Evolutionary conservation across 2,329 filamentous ascomycete species (phyloP).

Genomic region (Fusarium secorum): DNA sequence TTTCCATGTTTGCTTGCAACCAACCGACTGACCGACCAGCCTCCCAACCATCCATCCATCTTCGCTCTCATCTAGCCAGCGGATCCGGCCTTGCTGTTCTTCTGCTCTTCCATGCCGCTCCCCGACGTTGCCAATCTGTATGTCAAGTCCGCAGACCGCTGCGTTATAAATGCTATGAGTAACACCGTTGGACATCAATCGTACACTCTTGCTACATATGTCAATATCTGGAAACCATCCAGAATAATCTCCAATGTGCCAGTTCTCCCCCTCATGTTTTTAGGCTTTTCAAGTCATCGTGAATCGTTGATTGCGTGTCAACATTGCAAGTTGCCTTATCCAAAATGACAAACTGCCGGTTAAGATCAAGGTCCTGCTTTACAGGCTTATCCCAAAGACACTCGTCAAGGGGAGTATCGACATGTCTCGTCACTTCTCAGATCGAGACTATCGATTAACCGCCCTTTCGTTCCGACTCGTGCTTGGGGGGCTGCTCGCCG

Average conservation of each 20-base stretch:
- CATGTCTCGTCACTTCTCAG: constrained; percentile 29
- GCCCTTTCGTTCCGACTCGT: constrained; percentile 69
- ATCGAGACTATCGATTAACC: constrained; percentile 51
- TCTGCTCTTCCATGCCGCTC: constrained; percentile 20
- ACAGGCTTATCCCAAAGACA: background rate
- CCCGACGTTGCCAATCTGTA: constrained; percentile 37
- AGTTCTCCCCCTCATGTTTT: constrained; percentile 14
- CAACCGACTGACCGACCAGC: constrained; percentile 13
- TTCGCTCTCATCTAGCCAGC: constrained; percentile 3
- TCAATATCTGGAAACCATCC: constrained; percentile 34
- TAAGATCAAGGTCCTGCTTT: constrained; percentile 14
- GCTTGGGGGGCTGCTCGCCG: constrained; percentile 64
- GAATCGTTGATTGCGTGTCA: constrained; percentile 17
- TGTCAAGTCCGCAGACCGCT: constrained; percentile 22
- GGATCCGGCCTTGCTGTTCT: constrained; percentile 24
- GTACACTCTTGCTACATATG: constrained; percentile 39
- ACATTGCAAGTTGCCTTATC: constrained; percentile 29
- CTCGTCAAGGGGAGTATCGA: background rate
- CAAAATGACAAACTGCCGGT: constrained; percentile 33
- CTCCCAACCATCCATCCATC: background rate
- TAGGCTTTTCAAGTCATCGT: constrained; percentile 5
- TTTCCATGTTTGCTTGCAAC: constrained; percentile 34
- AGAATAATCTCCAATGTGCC: constrained; percentile 39
- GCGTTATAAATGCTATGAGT: constrained; percentile 34
- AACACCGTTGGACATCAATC: constrained; percentile 32